These are phyloP conservation scores for Aureobasidium vineae DNA, from an alignment of 2,329 filamentous ascomycete genomes.

Conservation along the genomic window DNA sequence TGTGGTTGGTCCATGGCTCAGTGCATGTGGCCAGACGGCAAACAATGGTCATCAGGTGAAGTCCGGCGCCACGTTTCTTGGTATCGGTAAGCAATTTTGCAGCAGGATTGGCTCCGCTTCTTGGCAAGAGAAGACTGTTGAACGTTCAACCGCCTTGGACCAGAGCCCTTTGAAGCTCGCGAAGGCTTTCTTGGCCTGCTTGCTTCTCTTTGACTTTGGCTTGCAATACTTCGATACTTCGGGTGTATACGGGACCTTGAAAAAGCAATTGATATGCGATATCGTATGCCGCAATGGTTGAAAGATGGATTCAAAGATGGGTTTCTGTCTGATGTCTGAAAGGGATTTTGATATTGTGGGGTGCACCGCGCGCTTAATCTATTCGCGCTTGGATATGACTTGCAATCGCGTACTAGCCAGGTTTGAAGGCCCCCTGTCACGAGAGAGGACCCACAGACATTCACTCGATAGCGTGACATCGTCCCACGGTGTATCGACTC, in stretches of 20 bases:
- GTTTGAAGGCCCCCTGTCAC: not conserved
- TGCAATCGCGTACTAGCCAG: not conserved
- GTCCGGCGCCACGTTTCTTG: constrained; percentile 20
- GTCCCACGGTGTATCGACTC: not conserved
- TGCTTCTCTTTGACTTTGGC: constrained; percentile 20
- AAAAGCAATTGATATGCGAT: not conserved
- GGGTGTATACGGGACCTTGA: not conserved
- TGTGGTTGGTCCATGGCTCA: not conserved
- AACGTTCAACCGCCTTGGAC: constrained; percentile 2
- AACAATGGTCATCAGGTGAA: constrained; percentile 1
- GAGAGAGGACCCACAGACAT: constrained; percentile 1
- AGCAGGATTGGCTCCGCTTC: constrained; percentile 10
- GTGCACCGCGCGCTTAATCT: not conserved
- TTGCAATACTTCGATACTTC: constrained; percentile 20
- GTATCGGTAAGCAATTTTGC: constrained; percentile 24
- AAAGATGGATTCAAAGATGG: not conserved
- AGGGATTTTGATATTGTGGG: not conserved
- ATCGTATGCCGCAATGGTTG: not conserved
- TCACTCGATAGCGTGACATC: constrained; percentile 2
- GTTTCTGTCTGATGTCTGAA: not conserved
- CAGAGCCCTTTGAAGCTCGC: constrained; percentile 16
- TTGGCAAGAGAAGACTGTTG: constrained; percentile 18
- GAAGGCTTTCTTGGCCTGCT: constrained; percentile 24
- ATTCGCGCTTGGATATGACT: not conserved
- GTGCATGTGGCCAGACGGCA: not conserved